Conservation (phyloP, 768 basidiomycete genomes). For the Tricholoma sp. region DNA sequence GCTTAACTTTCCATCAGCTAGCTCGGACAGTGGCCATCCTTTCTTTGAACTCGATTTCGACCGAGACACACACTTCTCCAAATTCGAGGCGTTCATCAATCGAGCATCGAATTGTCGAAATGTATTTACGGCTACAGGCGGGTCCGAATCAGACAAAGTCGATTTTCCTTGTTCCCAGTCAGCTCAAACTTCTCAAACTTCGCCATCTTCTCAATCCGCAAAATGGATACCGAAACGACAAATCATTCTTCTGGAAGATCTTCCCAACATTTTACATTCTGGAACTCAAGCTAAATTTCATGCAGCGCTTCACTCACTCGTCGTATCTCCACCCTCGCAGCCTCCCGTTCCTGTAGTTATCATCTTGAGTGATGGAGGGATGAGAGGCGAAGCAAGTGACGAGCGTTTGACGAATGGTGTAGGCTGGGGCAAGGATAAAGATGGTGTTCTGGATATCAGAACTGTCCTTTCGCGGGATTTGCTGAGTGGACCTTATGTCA, state of each 20-base stretch:
- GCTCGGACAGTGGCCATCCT: not conserved
- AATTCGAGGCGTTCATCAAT: constrained; percentile 71
- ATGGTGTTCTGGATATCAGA: constrained; percentile 57
- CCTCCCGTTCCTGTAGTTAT: constrained; percentile 67
- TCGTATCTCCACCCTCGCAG: constrained; percentile 28
- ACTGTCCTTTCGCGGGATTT: constrained; percentile 67
- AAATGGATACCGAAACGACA: constrained; percentile 33
- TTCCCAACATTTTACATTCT: constrained; percentile 84
- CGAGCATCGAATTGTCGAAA: constrained; percentile 59
- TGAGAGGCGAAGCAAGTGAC: constrained; percentile 63
- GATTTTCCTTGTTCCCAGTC: constrained; percentile 7
- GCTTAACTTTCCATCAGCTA: constrained; percentile 4
- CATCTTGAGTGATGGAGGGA: constrained; percentile 77
- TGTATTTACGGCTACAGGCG: constrained; percentile 32
- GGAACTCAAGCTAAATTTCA: constrained; percentile 71
- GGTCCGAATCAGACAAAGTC: constrained; percentile 5
- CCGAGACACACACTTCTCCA: constrained; percentile 50
- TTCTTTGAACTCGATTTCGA: constrained; percentile 19
- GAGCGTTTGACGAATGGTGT: constrained; percentile 36
- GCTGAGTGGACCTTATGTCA: constrained; percentile 66
- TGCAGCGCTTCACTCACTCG: constrained; percentile 54
- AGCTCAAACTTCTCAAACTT: constrained; percentile 4
- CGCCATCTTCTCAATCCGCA: constrained; percentile 2
- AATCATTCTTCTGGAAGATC: constrained; percentile 79
- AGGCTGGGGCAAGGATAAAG: constrained; percentile 42